Base-by-base conservation (phyloP, 345 rosid species). In the Eucalyptus tenuipes region DNA sequence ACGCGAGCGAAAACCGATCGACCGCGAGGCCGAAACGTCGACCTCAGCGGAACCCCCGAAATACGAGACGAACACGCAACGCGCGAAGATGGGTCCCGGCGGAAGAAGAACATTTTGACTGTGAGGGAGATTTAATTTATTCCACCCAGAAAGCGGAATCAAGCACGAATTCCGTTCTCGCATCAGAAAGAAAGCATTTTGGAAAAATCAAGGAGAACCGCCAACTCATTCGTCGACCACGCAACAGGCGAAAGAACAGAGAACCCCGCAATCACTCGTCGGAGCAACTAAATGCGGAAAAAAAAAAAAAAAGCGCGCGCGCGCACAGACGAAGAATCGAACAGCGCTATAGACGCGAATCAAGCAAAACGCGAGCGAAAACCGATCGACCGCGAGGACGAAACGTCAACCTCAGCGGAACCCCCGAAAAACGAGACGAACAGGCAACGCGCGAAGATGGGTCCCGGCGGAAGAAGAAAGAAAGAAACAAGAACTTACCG, bases 401-500 rank as follows among this genome's bases (percentile, higher is more conserved):
- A 52, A 20, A 9, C 44, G 47, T 18, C 44, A 20, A 37, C 14
- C 14, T 40, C 64, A 14, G n/a, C 57, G 47, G 68, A 33, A 50
- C 33, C 57, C 87, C 68, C 57, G 57, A n/a, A 20, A 24, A 0
- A 17, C 87, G 13, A 86, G 47, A 53, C 27, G 42, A 24, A 55
- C 87, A 24, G 31, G 68, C 24, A 86, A 86, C n/a, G 31, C 20
- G 22, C 33, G 31, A 57, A 87, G 2, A 87, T 4, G 50, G 80
- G 8, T 40, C 37, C 16, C 8, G 40, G 42, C 37, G 11, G 37
- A 9, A 61, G 20, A 13, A 49, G 50, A 37, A 37, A 37, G 40
- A 85, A 14, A 47, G 25, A 79, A 82, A 7, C 27, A 5, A 29
- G 71, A 37, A 53, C 92, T 12, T 61, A 97, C 98, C 95, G 87